Percentiles rank a stretch among this genome's conserved stretches.
Evolutionary conservation across 192 early-diverging fungal species (phyloP).

Genomic region (Fimicolochytrium jonesii): DNA sequence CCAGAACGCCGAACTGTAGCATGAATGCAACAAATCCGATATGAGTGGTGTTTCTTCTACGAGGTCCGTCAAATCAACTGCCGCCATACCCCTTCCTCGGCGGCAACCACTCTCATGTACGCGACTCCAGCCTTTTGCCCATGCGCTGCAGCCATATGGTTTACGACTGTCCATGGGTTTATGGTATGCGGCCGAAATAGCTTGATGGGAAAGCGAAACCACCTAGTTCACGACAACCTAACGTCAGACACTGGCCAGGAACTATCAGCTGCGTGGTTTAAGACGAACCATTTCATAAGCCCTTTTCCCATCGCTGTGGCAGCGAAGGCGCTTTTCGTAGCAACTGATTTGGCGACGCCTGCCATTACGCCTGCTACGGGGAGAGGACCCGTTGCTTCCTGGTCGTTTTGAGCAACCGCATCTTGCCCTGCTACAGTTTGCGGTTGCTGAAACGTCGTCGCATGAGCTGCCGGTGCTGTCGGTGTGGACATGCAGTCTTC

Average conservation of each 20-base stretch:
- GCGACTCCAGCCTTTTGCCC: slow-evolving; percentile 17
- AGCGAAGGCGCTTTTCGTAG: slow-evolving; percentile 30
- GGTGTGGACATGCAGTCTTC: too few species aligned
- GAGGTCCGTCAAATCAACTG: too few species aligned
- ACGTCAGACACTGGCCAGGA: too few species aligned
- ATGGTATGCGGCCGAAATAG: slow-evolving; percentile 46
- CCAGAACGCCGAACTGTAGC: slow-evolving; percentile 23
- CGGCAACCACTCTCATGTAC: slow-evolving; percentile 31
- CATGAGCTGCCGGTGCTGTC: too few species aligned
- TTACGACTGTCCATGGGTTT: slow-evolving; percentile 47
- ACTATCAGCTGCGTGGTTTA: too few species aligned
- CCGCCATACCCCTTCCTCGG: slow-evolving; percentile 40
- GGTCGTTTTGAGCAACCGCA: too few species aligned
- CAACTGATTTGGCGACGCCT: slow-evolving; percentile 32
- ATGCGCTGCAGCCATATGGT: slow-evolving; percentile 33
- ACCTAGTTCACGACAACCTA: too few species aligned
- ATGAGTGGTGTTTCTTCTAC: background rate
- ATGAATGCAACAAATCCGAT: background rate
- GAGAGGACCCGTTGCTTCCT: background rate
- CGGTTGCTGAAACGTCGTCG: too few species aligned
- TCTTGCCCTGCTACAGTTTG: too few species aligned
- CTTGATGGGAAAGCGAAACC: slow-evolving; percentile 51
- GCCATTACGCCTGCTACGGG: slow-evolving; percentile 25
- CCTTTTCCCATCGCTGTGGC: slow-evolving; percentile 33
- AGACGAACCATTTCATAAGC: slow-evolving; percentile 45